Evolutionary conservation across 768 basidiomycete genomes (phyloP), one percentile per base, ranked within the genome.

Genomic region (Amylocystis lapponica): DNA sequence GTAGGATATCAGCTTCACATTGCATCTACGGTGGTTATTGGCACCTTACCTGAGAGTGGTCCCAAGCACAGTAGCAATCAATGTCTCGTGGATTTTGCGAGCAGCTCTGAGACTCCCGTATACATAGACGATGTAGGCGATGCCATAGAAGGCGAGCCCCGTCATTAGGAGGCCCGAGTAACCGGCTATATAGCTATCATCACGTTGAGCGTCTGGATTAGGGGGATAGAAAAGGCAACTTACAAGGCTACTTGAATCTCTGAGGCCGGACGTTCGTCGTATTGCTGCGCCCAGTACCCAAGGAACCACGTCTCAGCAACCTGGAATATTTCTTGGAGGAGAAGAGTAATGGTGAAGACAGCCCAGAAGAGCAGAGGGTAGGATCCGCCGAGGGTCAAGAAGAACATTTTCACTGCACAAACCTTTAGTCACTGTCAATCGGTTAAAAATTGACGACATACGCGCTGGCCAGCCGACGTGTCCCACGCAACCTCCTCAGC

Each of bases 401-500:
- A 38, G 49, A 57, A 64, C 34, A 69, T 40, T 33, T 52, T 62
- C 26, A 64, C 64, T 64, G 41, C 3, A 29, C 1, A 6, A 4
- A 9, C 8, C 12, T 10, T n/a, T 21, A 12, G 20, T 45, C 13
- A 25, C 38, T 16, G 27, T 16, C 17, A 5, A 17, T 21, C 14
- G 10, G 10, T 35, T 17, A 31, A 3, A 13, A 29, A 16, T 20
- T 11, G 32, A 11, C 5, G 4, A 53, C 66, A 27, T 36, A 66
- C 66, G 26, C 4, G 68, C 62, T 13, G 51, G 25, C 65, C 60
- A 65, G 44, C 65, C 55, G 27, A 70, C 54, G 39, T 64, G 64
- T 3, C 68, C 68, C 27, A 59, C 51, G 3, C 59, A 54, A 66
- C 56, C 48, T 70, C 68, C 47, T 70, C 68, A 11, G 52, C 60